These are phyloP conservation scores for Floccularia luteovirens DNA, from an alignment of 768 basidiomycete genomes.

Conservation along the genomic window DNA sequence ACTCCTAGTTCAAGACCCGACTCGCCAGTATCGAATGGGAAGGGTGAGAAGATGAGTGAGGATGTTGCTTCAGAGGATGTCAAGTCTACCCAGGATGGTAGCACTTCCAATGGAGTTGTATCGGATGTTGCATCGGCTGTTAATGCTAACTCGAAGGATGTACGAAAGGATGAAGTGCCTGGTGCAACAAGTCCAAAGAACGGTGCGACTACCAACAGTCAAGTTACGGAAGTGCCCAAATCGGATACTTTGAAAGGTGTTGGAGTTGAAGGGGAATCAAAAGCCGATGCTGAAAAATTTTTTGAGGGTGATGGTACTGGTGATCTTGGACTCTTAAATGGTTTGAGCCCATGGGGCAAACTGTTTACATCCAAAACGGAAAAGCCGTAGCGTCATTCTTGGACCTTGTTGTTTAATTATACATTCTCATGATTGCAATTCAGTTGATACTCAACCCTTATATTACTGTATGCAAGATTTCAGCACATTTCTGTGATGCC, in stretches of 20 bases:
- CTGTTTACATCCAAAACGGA: too few relatives aligned
- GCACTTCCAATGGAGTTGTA: too few relatives aligned
- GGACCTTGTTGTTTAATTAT: too few relatives aligned
- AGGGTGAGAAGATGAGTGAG: neutral
- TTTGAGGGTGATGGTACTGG: conserved; percentile 3
- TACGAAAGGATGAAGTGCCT: neutral
- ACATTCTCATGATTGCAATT: too few relatives aligned
- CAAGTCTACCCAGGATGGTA: too few relatives aligned
- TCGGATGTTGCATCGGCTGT: neutral
- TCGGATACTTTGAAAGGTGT: neutral
- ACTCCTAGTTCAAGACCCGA: neutral
- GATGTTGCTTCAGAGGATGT: neutral
- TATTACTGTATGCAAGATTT: too few relatives aligned
- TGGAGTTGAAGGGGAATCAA: neutral
- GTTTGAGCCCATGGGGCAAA: too few relatives aligned
- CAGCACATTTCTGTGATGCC: too few relatives aligned
- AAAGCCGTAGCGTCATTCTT: too few relatives aligned
- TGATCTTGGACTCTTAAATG: conserved; percentile 1
- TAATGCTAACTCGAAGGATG: neutral
- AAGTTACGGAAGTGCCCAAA: neutral
- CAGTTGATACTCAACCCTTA: too few relatives aligned
- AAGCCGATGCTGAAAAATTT: neutral
- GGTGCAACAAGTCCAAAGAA: too few relatives aligned
- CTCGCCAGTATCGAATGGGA: neutral
- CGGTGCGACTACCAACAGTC: too few relatives aligned